Evolutionary conservation across 257 asterid species (phyloP).

Genomic region (Solanum piurae): DNA sequence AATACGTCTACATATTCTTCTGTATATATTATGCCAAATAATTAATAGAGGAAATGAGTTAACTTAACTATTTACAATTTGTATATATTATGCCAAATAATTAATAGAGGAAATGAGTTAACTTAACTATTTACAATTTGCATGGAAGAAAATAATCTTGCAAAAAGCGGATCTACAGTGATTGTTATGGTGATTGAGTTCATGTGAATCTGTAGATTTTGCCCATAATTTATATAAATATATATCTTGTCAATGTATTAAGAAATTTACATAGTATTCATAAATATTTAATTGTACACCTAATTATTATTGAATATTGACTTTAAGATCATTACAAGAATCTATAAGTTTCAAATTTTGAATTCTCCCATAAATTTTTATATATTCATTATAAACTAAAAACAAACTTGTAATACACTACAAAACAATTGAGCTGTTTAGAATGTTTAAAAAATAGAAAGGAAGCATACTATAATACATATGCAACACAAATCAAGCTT

Average conservation of each 20-base stretch:
- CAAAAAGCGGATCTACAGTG: background rate
- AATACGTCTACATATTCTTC: background rate
- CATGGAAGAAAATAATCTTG: background rate
- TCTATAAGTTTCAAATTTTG: background rate
- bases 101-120: background rate
- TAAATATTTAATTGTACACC: background rate
- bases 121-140: background rate
- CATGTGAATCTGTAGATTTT: background rate
- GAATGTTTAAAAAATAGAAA: background rate
- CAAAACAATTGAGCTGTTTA: background rate
- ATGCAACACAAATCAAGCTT: background rate
- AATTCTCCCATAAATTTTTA: background rate
- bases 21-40: background rate
- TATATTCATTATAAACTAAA: background rate
- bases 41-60: background rate
- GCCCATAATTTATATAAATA: background rate
- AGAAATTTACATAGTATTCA: background rate
- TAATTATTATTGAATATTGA: background rate
- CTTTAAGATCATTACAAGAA: background rate
- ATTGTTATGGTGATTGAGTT: background rate
- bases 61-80: background rate
- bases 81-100: background rate
- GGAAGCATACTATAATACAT: background rate
- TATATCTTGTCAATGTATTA: background rate
- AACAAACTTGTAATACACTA: background rate